phyloP scores from a whole-genome alignment of 2,329 filamentous ascomycete genomes.

The Phaeomoniella chlamydospora region DNA sequence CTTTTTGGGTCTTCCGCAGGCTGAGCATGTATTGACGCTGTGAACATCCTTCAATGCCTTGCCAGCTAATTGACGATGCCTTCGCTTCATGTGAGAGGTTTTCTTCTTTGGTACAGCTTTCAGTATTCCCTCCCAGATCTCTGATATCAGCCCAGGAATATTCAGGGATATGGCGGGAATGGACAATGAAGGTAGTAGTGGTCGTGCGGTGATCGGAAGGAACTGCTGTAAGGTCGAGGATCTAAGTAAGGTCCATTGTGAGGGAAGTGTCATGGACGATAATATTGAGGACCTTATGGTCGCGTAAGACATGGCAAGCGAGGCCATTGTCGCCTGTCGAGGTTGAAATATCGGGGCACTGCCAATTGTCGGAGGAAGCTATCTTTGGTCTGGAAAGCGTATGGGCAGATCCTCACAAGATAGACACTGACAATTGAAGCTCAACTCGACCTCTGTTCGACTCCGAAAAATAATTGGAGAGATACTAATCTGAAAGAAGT shows the following conservation, averaged over 20 bases:
- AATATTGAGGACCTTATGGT: constrained; percentile 5
- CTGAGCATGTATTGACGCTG: constrained; percentile 73
- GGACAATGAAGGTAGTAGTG: constrained; percentile 41
- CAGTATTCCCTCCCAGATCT: constrained; percentile 85
- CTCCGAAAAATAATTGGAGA: too few species aligned
- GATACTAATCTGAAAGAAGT: too few species aligned
- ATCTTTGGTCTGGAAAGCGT: neutral
- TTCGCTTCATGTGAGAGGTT: constrained; percentile 90
- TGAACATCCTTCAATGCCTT: constrained; percentile 89
- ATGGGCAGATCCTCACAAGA: too few species aligned
- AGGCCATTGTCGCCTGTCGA: neutral
- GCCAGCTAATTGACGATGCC: constrained; percentile 84
- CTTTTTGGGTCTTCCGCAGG: constrained; percentile 75
- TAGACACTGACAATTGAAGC: too few species aligned
- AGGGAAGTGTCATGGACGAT: constrained; percentile 21
- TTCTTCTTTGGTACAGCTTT: constrained; percentile 97
- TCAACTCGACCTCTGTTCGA: too few species aligned
- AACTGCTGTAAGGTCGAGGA: constrained; percentile 30
- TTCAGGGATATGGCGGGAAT: constrained; percentile 46
- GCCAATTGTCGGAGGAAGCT: neutral
- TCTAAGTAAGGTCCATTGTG: constrained; percentile 16
- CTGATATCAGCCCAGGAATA: constrained; percentile 56
- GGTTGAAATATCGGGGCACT: too few species aligned
- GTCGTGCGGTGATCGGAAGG: constrained; percentile 20
- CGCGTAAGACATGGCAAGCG: neutral